Base-by-base conservation (phyloP, 2,329 filamentous ascomycete genomes). In the Beauveria sp. region DNA sequence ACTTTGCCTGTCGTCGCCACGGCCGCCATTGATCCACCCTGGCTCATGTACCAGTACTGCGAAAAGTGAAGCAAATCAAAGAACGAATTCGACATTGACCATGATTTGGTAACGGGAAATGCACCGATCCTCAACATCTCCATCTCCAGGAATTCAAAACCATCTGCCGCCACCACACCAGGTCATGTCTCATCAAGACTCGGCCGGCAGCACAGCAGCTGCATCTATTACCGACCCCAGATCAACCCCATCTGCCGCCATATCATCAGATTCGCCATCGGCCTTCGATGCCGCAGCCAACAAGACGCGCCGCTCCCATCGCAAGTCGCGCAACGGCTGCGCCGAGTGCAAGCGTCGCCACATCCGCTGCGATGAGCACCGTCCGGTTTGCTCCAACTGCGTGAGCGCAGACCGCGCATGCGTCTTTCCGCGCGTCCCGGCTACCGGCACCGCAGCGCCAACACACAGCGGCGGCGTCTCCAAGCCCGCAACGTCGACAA, bases 341-440 rank as follows among this genome's bases (percentile, higher is more conserved):
- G 70, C 64, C 61, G 74, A 75, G 64, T 77, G 75, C 67, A 77
- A 77, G 67, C 64, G 72, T 18, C 70, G 75, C 1, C 75, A 77
- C 50, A 75, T 76, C 59, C 75, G 75, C 42, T 79, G 77, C 67
- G 77, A 79, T 60, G 76, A 79, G 66, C 70, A 64, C 8, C 71
- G 71, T 4, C 77, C 77, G 1, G 62, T 69, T 1, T 79, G 77
- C 63, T 70, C 69, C 50, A 76, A 78, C 62, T 79, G 77, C 64
- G 66, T 69, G 22, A 71, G 72, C 49, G 72, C 72, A 46, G 70
- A 75, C 55, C 69, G 73, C 7, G 61, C 63, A 7, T 79, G 76
- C 62, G 72, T 72, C 0, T 79, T 72, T 50, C 72, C 70, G 8
- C 47, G 45, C 43, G 50, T 6, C 20, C 64, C 54, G 22, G 28